Evolutionary conservation across 2,329 filamentous ascomycete genomes (phyloP).

Genomic region (Paecilomyces sp.): DNA sequence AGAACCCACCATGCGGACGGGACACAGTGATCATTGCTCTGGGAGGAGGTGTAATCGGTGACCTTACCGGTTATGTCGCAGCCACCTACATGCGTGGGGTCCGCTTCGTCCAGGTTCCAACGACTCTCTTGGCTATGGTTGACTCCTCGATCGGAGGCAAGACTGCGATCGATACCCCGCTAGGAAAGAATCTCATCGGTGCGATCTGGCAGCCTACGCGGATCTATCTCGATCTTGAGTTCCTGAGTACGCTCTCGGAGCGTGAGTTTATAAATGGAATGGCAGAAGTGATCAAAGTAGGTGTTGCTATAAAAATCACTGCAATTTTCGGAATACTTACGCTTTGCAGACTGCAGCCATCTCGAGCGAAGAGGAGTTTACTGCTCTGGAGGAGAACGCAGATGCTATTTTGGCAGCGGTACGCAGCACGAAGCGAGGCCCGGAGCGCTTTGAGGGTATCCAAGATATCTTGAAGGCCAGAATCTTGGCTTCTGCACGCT

Average conservation of each 20-base stretch:
- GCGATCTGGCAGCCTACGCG: conserved; percentile 93
- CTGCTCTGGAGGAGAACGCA: conserved; percentile 74
- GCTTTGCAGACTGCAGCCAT: conserved; percentile 75
- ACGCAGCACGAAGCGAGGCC: conserved; percentile 48
- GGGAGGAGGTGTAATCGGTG: conserved; percentile 92
- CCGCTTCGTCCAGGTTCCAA: conserved; percentile 92
- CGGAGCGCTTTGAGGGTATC: conserved; percentile 62
- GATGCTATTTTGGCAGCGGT: conserved; percentile 67
- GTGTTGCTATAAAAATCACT: conserved; percentile 1
- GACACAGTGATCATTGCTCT: conserved; percentile 93
- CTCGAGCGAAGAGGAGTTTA: conserved; percentile 84
- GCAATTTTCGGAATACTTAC: conserved; percentile 5
- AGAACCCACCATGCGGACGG: conserved; percentile 75
- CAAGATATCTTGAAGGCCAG: conserved; percentile 65
- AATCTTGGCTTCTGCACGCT: conserved; percentile 81
- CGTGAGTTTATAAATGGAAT: conserved; percentile 97
- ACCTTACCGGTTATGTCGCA: conserved; percentile 95
- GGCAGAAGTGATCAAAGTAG: conserved; percentile 85
- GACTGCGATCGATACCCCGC: conserved; percentile 92
- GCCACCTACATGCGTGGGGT: conserved; percentile 98
- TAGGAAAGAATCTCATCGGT: conserved; percentile 93
- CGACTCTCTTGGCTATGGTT: conserved; percentile 91
- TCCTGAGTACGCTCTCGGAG: conserved; percentile 81
- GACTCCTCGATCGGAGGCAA: conserved; percentile 98
- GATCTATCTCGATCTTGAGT: conserved; percentile 89